Conservation (phyloP, 306 rosid genomes). For the Vigna radiata region DNA sequence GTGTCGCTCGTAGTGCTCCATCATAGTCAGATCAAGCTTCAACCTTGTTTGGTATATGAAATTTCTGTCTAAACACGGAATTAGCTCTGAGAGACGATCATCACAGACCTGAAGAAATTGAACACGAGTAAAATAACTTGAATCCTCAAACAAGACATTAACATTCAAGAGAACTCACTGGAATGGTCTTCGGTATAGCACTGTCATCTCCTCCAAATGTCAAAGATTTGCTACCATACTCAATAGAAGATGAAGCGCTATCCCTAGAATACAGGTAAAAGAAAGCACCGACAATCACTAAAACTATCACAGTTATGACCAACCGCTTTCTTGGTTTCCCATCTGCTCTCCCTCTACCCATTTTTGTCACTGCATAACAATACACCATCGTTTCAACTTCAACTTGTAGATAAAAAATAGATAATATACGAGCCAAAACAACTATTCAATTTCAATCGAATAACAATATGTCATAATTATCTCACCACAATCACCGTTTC, state of each 20-base stretch:
- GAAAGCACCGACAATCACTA: constrained; percentile 67
- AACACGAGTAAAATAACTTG: constrained; percentile 30
- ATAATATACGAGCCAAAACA: constrained; percentile 27
- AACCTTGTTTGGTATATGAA: constrained; percentile 87
- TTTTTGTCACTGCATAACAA: constrained; percentile 58
- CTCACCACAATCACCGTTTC: constrained; percentile 50
- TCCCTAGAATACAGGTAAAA: constrained; percentile 62
- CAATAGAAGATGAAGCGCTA: constrained; percentile 64
- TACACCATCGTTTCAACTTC: constrained; percentile 44
- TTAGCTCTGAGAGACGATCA: constrained; percentile 82
- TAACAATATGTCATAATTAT: constrained; percentile 30
- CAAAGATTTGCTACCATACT: constrained; percentile 68
- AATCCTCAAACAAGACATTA: constrained; percentile 34
- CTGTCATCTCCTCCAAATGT: constrained; percentile 54
- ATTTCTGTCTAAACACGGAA: constrained; percentile 94
- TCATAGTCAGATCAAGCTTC: constrained; percentile 81
- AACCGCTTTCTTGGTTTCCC: constrained; percentile 65
- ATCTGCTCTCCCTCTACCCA: constrained; percentile 70
- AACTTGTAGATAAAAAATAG: constrained; percentile 19
- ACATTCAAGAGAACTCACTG: constrained; percentile 65
- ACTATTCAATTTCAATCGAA: constrained; percentile 36
- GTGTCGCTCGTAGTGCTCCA: constrained; percentile 97
- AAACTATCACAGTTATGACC: constrained; percentile 53
- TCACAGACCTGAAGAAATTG: constrained; percentile 77
- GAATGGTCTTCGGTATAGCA: constrained; percentile 68